A percentile compares a stretch with the other conserved stretches of the same genome.
Conservation (phyloP, 106 monocot species). For the Amphibolis antarctica region DNA sequence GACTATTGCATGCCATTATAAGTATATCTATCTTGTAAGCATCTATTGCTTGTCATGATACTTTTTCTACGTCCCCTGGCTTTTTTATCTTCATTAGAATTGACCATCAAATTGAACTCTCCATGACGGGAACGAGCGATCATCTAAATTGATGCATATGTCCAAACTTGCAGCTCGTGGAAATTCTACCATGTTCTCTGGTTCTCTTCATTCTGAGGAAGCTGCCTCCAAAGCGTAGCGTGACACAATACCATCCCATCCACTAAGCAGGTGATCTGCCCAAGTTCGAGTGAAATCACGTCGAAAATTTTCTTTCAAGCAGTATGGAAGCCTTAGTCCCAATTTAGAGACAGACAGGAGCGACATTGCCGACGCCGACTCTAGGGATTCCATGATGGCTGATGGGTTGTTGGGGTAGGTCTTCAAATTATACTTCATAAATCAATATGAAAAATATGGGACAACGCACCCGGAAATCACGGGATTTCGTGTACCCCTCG, state of each 20-base stretch:
- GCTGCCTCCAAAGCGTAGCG: conserved; percentile 51
- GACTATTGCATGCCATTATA: no score
- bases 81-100: background rate
- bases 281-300: background rate
- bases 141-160: background rate
- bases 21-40: background rate
- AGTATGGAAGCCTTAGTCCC: no score
- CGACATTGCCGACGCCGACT: no score
- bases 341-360: no score
- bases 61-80: background rate
- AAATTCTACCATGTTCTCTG: conserved; percentile 49
- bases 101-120: background rate
- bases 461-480: no score
- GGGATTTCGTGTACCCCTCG: no score
- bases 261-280: conserved; percentile 14
- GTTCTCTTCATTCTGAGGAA: conserved; percentile 68
- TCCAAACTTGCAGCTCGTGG: conserved; percentile 45
- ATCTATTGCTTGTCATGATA: background rate
- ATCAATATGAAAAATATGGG: no score
- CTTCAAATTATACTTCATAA: no score
- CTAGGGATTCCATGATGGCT: no score
- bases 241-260: conserved; percentile 65
- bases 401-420: no score
- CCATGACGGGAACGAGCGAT: background rate
- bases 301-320: no score